Evolutionary conservation across 441 rosid genomes (phyloP), one percentile per base, ranked within the genome.

Genomic region (Kokia cookei): DNA sequence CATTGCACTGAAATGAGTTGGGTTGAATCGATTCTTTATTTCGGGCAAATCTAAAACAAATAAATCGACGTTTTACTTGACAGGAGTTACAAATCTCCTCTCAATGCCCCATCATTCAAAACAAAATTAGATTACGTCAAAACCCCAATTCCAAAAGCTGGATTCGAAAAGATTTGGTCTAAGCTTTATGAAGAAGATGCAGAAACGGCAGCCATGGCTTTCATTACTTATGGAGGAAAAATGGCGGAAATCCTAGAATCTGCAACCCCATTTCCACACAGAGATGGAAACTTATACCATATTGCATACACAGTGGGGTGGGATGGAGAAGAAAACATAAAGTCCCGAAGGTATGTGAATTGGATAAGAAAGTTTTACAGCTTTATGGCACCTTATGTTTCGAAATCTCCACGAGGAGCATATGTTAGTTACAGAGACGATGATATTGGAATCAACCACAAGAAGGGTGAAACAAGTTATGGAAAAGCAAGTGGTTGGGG

Each of bases 181-280:
- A 65, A 77, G 13, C 72, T 67, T 67, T n/a, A 9, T 19, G 69
- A 55, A 1, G 82, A 76, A n/a, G 78, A 73, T 5, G 37, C 5
- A 2, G 45, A 69, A 13, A 70, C 73, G 0, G 60, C 69, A 1
- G n/a, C 0, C 9, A 22, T 64, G 43, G 7, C 14, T 42, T 64
- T 73, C 58, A 76, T 72, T 66, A 85, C 85, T 2, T 81, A 81
- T 5, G 88, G 86, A 0, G 88, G 86, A n/a, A 72, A 40, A 71
- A 85, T 85, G 86, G 79, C 53, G 40, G 73, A 80, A 57, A 78
- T 82, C 64, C 76, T 78, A 1, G 50, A 80, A 0, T 27, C 80
- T 3, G 77, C 73, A 62, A 85, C 74, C 17, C 87, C 93, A 7
- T 89, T 77, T 45, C 89, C 94, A 0, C 89, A 86, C 29, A 77